Conservation (phyloP, 2,329 filamentous ascomycete species). For the Plenodomus tracheiphilus region DNA sequence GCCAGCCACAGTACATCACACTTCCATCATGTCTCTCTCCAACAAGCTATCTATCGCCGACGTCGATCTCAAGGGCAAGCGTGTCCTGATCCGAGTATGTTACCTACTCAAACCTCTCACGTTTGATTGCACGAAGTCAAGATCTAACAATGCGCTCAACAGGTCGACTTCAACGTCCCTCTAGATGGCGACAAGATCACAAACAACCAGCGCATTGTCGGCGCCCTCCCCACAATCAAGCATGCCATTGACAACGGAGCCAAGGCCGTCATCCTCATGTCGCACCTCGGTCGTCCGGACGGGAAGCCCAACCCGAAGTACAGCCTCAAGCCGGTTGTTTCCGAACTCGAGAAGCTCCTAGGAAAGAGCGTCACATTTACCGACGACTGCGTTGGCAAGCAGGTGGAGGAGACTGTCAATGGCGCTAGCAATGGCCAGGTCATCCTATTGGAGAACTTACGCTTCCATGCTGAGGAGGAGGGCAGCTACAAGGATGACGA, state of each 20-base stretch:
- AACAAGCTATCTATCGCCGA: conserved; percentile 98
- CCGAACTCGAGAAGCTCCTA: conserved; percentile 89
- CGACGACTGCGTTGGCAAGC: conserved; percentile 84
- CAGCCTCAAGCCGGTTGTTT: conserved; percentile 87
- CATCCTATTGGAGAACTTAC: conserved; percentile 93
- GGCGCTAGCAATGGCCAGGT: conserved; percentile 80
- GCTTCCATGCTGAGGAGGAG: conserved; percentile 98
- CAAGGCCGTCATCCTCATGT: conserved; percentile 95
- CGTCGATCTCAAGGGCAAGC: conserved; percentile 96
- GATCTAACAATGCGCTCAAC: conserved; percentile 14
- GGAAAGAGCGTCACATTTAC: conserved; percentile 84
- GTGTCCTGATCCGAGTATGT: conserved; percentile 93
- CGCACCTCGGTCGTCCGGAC: conserved; percentile 93
- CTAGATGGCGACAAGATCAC: conserved; percentile 91
- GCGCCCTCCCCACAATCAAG: conserved; percentile 93
- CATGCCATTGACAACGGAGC: conserved; percentile 87
- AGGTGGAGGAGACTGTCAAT: conserved; percentile 88
- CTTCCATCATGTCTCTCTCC: conserved; percentile 83
- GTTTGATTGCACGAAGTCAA: conserved; percentile 8
- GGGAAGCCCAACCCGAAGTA: conserved; percentile 90
- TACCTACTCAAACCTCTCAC: conserved; percentile 2
- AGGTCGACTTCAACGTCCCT: conserved; percentile 99
- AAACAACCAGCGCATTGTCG: conserved; percentile 97
- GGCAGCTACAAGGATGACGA: conserved; percentile 91
- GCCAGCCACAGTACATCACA: conserved; percentile 2